Evolutionary conservation across 1,139 yeast species (phyloP), one percentile per base, ranked within the genome.

Genomic region (Geotrichum bryndzae): DNA sequence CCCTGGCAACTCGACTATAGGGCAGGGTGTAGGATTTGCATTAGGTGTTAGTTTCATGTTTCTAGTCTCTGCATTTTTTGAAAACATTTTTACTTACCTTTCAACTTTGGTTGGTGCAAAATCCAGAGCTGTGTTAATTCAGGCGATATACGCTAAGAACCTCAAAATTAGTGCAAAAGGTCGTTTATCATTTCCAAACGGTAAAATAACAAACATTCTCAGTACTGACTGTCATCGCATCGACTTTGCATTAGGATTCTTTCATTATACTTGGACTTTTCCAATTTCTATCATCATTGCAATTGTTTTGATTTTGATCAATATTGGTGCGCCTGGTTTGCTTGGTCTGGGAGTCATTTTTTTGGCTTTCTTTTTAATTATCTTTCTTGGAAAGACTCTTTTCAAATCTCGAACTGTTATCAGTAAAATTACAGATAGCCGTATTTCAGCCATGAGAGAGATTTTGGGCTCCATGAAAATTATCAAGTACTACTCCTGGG

Each of bases 171-270:
- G 84, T 65, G 82, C 84, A 22, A 78, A 79, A 62, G 81, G 92
- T 1, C 80, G 82, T 60, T 82, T 82, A 67, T 76, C 79, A 63
- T 88, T 75, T 70, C 84, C 95, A 0, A 78, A 82, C 29, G 88
- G 95, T 62, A 82, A 81, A 65, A 80, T 90, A 60, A 88, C 95
- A 1, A 85, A 89, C 15, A 74, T 89, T 70, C 81, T 90, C 74
- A 87, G 94, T 15, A 85, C 94, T 1, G 96, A 90, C 71, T 79
- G 90, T 61, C 83, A 92, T 31, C 83, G 96, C 69, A 81, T 90
- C 51, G 96, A 90, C 70, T 82, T 88, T 69, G 94, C 95, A 2
- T 72, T 84, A 35, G 83, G 85, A 6, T 87, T 86, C 74, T 86
- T 85, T 67, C 89, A 90, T 1, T 82, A 85, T 69, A 75, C 84